Base-by-base conservation (phyloP, 768 basidiomycete genomes). In the Termitomyces sp. region DNA sequence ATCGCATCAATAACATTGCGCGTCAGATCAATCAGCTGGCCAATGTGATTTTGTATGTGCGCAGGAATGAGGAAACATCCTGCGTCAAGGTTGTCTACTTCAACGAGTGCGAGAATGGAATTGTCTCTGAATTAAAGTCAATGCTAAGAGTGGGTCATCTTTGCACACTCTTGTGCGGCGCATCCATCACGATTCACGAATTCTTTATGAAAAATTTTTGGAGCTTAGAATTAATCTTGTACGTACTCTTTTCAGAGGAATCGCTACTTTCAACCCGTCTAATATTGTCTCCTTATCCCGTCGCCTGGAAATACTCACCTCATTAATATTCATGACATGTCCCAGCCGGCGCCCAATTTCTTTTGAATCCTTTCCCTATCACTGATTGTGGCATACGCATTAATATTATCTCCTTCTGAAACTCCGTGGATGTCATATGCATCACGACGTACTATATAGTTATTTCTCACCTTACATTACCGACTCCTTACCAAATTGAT, bases 61-160 rank as follows among this genome's bases (percentile, higher is more conserved):
- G 74, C 40, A 73, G 76, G 56, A 90, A 88, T 62, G 89, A 91
- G 67, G 83, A 86, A 62, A 90, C 89, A 0, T n/a, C 86, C 0
- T 76, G 81, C 62, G 62, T 91, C 55, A 88, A 87, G 69, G 78
- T 91, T 10, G 76, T 89, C 2, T 86, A 89, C 63, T 89, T 88
- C 63, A 75, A 79, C 57, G 78, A 84, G 26, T 74, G 71, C 20
- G 80, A 80, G 30, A 69, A 71, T 16, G 78, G 76, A 0, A 74
- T 85, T 32, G 88, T 88, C 0, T 84, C 84, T 0, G 89, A 90
- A 18, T n/a, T 7, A 30, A 32, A 30, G 27, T 14, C 26, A 20
- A 32, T 12, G 45, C 27, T 10, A 30, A 46, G 9, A n/a, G 26
- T 30, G 16, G 18, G 26, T 27, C 44, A 27, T 18, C 26, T 26